Evolutionary conservation across 1,284 basidiomycete genomes (phyloP).

Genomic region (Rhodofomes roseus): DNA sequence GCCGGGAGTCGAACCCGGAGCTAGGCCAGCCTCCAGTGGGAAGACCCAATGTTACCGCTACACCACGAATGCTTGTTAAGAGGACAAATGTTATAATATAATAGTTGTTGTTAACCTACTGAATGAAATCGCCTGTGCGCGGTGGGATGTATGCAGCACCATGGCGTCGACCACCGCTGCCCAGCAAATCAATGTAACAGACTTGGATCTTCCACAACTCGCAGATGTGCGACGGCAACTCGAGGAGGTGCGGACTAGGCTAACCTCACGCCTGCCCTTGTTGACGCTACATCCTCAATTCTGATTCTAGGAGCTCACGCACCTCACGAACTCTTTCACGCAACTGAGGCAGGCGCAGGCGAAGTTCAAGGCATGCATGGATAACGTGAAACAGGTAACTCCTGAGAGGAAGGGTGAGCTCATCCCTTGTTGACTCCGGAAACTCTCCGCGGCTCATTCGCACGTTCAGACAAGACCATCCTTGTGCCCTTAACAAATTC

Average conservation of each 20-base stretch:
- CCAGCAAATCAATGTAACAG: constrained; percentile 71
- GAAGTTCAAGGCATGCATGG: constrained; percentile 88
- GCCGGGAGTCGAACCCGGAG: constrained; percentile 57
- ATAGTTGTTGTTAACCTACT: background rate
- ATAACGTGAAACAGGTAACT: constrained; percentile 78
- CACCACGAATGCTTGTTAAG: constrained; percentile 22
- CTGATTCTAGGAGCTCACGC: constrained; percentile 75
- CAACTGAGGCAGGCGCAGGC: constrained; percentile 92
- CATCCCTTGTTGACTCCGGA: background rate
- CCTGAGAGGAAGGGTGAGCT: constrained; percentile 67
- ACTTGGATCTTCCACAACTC: constrained; percentile 80
- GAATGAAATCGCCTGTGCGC: background rate
- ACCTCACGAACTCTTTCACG: constrained; percentile 88
- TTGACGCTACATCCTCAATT: background rate
- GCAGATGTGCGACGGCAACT: constrained; percentile 85
- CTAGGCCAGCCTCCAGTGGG: constrained; percentile 40
- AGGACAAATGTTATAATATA: background rate
- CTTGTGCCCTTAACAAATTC: constrained; percentile 93
- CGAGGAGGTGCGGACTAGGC: constrained; percentile 63
- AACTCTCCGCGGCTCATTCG: background rate
- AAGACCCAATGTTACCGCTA: constrained; percentile 41
- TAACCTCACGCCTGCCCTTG: constrained; percentile 2
- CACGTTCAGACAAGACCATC: constrained; percentile 75
- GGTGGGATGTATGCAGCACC: background rate
- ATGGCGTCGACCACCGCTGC: constrained; percentile 21